Percentiles rank a stretch among this genome's conserved stretches.
phyloP scores from a whole-genome alignment of 805 yeast genomes.

The Lachancea kluyveri region DNA sequence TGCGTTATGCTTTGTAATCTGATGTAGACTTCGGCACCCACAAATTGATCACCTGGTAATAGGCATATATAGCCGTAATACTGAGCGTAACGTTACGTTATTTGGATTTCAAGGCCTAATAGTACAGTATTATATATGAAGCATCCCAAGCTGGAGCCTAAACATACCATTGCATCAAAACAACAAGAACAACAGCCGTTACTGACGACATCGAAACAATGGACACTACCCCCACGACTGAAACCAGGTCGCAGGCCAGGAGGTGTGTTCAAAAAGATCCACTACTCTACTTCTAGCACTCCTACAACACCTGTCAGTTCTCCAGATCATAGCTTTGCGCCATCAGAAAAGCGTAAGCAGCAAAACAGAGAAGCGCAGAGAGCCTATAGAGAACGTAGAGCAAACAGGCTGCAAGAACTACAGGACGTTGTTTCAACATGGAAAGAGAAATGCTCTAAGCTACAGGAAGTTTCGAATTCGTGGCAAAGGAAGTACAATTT shows the following conservation, averaged over 20 bases:
- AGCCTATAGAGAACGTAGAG: conserved; percentile 83
- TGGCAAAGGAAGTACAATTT: conserved; percentile 32
- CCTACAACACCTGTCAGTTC: no score
- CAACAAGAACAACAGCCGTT: no score
- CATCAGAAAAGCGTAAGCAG: conserved; percentile 80
- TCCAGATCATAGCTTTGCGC: conserved; percentile 67
- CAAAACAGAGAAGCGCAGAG: conserved; percentile 93
- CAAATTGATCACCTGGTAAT: no score
- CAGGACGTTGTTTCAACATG: conserved; percentile 42
- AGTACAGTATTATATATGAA: no score
- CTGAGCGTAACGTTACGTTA: no score
- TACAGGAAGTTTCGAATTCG: conserved; percentile 15
- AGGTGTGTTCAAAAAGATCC: neutral
- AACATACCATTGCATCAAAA: no score
- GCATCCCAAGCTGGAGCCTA: no score
- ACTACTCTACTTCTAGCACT: no score
- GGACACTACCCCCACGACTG: conserved; percentile 78
- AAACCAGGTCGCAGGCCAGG: conserved; percentile 61
- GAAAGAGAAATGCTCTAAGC: conserved; percentile 39
- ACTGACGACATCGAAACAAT: conserved; percentile 45
- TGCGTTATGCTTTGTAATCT: no score
- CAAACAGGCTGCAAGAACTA: conserved; percentile 72
- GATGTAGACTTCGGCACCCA: no score
- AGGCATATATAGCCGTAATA: no score
- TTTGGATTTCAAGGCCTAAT: no score